Evolutionary conservation across 352 stramenopile species (phyloP).

Genomic region (Pythium folliculosum): DNA sequence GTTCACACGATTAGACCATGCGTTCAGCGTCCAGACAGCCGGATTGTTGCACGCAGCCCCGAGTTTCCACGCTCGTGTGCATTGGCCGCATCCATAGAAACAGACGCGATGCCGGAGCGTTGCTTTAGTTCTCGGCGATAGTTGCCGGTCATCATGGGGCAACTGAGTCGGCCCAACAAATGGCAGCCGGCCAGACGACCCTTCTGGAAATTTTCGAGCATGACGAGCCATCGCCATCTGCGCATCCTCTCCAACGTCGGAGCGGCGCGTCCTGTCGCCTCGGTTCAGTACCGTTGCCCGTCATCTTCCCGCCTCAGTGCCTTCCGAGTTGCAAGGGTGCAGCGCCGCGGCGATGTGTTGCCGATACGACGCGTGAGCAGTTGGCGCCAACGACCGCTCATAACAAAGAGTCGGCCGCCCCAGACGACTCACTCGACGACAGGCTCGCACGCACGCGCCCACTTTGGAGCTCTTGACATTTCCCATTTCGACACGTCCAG

Average conservation of each 20-base stretch:
- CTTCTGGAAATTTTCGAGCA: slow-evolving; percentile 31
- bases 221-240: slow-evolving; percentile 26
- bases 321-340: neutral
- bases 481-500: slow-evolving; percentile 10
- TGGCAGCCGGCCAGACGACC: slow-evolving; percentile 22
- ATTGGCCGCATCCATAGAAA: slow-evolving; percentile 11
- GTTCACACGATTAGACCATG: neutral
- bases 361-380: neutral
- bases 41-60: neutral
- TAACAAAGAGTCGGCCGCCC: slow-evolving; percentile 3
- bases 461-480: slow-evolving; percentile 18
- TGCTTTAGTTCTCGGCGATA: neutral
- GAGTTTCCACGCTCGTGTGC: neutral
- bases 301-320: slow-evolving; percentile 18
- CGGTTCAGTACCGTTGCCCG: slow-evolving; percentile 10
- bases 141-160: neutral
- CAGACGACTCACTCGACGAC: neutral
- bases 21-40: slow-evolving; percentile 6
- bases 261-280: slow-evolving; percentile 13
- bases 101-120: slow-evolving; percentile 17
- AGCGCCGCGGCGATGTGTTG: slow-evolving; percentile 8
- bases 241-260: slow-evolving; percentile 8
- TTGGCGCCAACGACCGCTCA: slow-evolving; percentile 10
- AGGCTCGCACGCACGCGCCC: neutral
- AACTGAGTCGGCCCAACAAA: slow-evolving; percentile 17